These are phyloP conservation scores for Tuber brumale DNA, from an alignment of 495 filamentous ascomycete genomes.

Conservation along the genomic window DNA sequence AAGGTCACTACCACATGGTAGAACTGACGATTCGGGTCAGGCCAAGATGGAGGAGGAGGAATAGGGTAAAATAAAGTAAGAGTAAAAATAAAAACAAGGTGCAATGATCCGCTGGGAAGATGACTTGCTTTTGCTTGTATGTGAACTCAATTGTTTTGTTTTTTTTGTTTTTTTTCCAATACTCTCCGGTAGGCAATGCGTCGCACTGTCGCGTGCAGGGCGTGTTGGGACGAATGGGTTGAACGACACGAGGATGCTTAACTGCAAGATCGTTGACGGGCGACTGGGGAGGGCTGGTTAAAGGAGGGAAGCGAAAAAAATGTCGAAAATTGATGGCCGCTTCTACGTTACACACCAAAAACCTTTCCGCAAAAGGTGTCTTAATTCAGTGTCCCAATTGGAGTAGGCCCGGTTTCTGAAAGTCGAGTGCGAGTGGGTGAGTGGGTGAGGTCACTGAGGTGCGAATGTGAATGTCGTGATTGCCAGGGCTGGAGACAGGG, in stretches of 20 bases:
- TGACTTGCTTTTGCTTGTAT: slow-evolving; percentile 36
- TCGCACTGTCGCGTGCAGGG: slow-evolving; percentile 27
- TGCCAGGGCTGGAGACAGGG: slow-evolving; percentile 19
- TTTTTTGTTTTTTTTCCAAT: slow-evolving; percentile 14
- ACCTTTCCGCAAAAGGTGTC: background rate
- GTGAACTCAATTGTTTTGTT: slow-evolving; percentile 22
- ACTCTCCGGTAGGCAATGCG: slow-evolving; percentile 22
- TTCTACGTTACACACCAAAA: slow-evolving; percentile 35
- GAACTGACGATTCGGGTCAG: background rate
- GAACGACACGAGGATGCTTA: slow-evolving; percentile 37
- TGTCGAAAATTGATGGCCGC: slow-evolving; percentile 21
- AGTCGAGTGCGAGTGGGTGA: background rate
- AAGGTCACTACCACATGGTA: background rate
- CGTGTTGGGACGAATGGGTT: slow-evolving; percentile 35
- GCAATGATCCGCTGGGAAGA: slow-evolving; percentile 25
- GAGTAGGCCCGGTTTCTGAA: slow-evolving; percentile 19
- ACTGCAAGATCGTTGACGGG: slow-evolving; percentile 37
- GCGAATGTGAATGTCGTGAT: slow-evolving; percentile 11
- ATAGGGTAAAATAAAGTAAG: background rate
- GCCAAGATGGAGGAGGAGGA: background rate
- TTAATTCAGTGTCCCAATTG: slow-evolving; percentile 1
- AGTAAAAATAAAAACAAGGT: slow-evolving; percentile 15
- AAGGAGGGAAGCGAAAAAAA: slow-evolving; percentile 21
- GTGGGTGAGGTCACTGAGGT: slow-evolving; percentile 6
- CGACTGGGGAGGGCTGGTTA: slow-evolving; percentile 36